A percentile compares a stretch with the other conserved stretches of the same genome.
These are phyloP conservation scores for Leishmania lainsoni DNA, from an alignment of 208 protist genomes.

Conservation along the genomic window DNA sequence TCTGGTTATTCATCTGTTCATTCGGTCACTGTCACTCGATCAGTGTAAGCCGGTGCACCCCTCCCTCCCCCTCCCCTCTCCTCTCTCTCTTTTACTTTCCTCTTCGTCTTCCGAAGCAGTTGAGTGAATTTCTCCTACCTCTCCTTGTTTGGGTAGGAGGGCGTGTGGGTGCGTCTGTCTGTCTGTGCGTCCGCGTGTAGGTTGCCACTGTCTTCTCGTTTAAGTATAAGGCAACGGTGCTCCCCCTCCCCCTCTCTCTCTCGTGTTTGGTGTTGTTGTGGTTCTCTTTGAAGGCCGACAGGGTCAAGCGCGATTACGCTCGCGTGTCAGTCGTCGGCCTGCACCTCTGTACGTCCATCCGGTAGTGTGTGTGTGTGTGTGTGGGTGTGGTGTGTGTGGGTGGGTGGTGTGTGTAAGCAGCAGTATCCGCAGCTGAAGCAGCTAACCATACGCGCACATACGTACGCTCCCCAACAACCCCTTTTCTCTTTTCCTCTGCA, in stretches of 20 bases:
- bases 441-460: background rate
- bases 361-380: background rate
- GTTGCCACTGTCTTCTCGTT: no score
- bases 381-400: no score
- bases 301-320: no score
- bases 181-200: no score
- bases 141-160: no score
- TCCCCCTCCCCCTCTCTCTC: conserved; percentile 11
- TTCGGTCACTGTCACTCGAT: background rate
- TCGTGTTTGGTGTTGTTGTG: background rate
- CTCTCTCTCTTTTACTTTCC: conserved; percentile 23
- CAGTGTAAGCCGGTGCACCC: background rate
- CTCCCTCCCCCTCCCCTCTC: background rate
- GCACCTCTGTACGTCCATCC: no score
- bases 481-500: background rate
- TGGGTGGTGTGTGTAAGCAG: background rate
- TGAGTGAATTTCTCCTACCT: no score
- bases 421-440: background rate
- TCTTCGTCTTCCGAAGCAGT: no score
- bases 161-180: no score
- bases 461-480: background rate
- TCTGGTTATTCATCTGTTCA: background rate
- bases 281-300: background rate
- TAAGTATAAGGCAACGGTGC: no score
- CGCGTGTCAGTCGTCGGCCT: no score